phyloP scores from a whole-genome alignment of 2,329 filamentous ascomycete species.

The Colletotrichum navitas region DNA sequence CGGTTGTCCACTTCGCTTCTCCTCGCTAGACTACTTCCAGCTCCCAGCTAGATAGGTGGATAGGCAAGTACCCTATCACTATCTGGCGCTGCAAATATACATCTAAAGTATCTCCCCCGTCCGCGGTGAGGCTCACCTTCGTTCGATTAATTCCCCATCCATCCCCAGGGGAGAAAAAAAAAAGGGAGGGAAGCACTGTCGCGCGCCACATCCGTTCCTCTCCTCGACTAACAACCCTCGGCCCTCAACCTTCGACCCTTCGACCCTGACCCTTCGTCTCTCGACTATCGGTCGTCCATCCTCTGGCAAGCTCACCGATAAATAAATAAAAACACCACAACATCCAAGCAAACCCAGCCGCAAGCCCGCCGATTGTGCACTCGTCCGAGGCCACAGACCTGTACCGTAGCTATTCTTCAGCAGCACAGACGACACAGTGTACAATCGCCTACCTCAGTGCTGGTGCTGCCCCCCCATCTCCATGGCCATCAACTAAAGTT shows the following conservation, averaged over 20 bases:
- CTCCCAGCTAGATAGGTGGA: constrained; percentile 17
- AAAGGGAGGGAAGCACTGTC: constrained; percentile 27
- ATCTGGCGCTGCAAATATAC: constrained; percentile 11
- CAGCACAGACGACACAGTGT: constrained; percentile 38
- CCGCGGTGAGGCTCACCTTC: constrained; percentile 40
- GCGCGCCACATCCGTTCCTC: constrained; percentile 30
- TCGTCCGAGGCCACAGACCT: constrained; percentile 26
- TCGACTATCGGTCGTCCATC: constrained; percentile 22
- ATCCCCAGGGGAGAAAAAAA: constrained; percentile 29
- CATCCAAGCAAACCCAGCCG: constrained; percentile 19
- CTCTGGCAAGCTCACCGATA: constrained; percentile 22
- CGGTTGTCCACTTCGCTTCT: constrained; percentile 22
- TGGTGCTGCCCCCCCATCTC: constrained; percentile 31
- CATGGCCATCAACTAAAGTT: constrained; percentile 40
- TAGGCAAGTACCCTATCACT: constrained; percentile 1
- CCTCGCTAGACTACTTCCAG: constrained; percentile 19
- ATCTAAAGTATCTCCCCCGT: constrained; percentile 29
- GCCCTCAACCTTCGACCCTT: constrained; percentile 4
- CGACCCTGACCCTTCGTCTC: constrained; percentile 18
- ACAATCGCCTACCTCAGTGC: constrained; percentile 23
- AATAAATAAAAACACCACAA: constrained; percentile 11
- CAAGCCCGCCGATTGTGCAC: constrained; percentile 15
- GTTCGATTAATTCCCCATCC: constrained; percentile 32
- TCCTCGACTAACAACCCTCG: not conserved
- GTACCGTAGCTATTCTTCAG: constrained; percentile 27